Base-by-base conservation (phyloP, 176 grass and related monocot species). In the Saccharum spontaneum region DNA sequence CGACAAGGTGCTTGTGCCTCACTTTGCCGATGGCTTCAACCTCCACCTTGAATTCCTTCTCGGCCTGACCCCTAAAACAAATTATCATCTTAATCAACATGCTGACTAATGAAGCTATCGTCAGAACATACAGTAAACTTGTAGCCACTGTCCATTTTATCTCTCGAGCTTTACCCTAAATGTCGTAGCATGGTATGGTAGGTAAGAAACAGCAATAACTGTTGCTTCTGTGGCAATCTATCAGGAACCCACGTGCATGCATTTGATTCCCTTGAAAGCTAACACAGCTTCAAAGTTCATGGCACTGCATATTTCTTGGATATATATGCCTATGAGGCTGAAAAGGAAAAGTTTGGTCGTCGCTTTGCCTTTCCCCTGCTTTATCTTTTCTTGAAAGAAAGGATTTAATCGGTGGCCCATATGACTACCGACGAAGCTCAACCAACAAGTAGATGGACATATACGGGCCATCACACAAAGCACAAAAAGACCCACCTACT, bases 11-110 rank as follows among this genome's bases (percentile, higher is more conserved):
- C 78, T 97, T 99, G 73, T 99, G 97, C 83, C 97, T 89, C 67
- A 99, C 97, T 86, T 89, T 97, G 69, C 97, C 97, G 8, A 99
- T 99, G 24, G 88, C 92, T 81, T 99, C 97, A 13, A 99, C 94
- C 84, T 99, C 97, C 84, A 99, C 97, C 79, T 97, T 94, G 88
- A 99, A 99, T 48, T 99, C 97, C 86, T 92, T 96, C 86, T 99
- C 97, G 2, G 97, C 97, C 84, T 97, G 97, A 14, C 97, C 97
- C 88, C 97, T 99, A 54, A 76, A 77, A 23, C 55, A 31, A 75
- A 13, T 79, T 16, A 6, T 0, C 39, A 79, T 69, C 71, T 34
- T 69, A 79, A 69, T 68, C 18, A 75, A 3, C 39, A 63, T 54
- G 14, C 50, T 1, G 38, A 46, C 3, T 20, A 7, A 3, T 24